Base-by-base conservation (phyloP, 192 early-diverging fungal species). In the Gigaspora rosea region DNA sequence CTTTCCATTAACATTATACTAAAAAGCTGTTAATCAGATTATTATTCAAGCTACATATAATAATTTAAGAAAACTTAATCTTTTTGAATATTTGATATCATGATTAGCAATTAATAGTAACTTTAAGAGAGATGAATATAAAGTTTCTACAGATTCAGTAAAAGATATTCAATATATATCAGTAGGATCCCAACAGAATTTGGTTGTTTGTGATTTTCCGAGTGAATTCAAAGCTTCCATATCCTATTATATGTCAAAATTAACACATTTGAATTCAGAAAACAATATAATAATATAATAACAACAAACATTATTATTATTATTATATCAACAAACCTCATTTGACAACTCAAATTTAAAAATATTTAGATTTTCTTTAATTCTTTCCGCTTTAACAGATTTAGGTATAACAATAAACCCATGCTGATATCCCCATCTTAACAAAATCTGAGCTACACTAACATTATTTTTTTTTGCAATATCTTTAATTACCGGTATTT, bases 381-480 rank as follows among this genome's bases (percentile, higher is more conserved):
- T 80, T 16, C 87, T 58, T 3, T 82, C 82, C 18, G 84, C 83
- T 7, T 76, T 77, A 0, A 82, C 86, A 6, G 88, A 87, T 71
- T 94, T 92, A 4, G 91, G 91, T 64, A 92, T 92, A n/a, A 92
- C 87, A 47, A 87, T 85, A 20, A 78, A 83, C 0, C 79, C 85
- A 79, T 87, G 89, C 49, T 92, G 90, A 10, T 92, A 78, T 13
- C 86, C 90, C 91, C 91, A 94, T 58, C 89, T 80, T 6, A 92
- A 79, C 48, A 92, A 76, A 4, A 91, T 82, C 67, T 87, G 82
- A 8, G 89, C 88, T 13, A 71, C 3, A 8, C 46, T 66, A 10
- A 70, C 46, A 46, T 57, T 51, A 54, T 73, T 35, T 12, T 73
- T 74, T 73, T 76, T 18, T 9, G 64, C 58, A 58, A 73, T 64